Evolutionary conservation across 495 filamentous ascomycete species (phyloP).

Genomic region (Penicillium malachiteum): DNA sequence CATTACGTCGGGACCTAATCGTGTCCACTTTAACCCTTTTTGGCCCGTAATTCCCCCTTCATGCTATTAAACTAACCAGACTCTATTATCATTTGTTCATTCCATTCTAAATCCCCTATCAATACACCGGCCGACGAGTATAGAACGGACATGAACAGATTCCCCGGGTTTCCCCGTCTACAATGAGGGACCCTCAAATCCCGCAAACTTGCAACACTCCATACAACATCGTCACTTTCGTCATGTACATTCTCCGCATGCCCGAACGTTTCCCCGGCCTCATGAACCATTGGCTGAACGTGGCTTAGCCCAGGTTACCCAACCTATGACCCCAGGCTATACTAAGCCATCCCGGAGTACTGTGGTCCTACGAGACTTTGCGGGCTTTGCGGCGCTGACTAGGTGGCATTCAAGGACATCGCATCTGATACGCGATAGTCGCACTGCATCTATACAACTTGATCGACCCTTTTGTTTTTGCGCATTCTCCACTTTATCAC

Average conservation of each 20-base stretch:
- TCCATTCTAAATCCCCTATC: not conserved
- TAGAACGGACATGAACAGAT: too few relatives aligned
- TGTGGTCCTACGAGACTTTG: slow-evolving; percentile 14
- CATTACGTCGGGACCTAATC: not conserved
- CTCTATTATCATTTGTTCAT: not conserved
- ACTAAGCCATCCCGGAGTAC: slow-evolving; percentile 16
- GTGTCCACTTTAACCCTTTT: not conserved
- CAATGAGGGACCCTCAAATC: not conserved
- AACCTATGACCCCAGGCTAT: not conserved
- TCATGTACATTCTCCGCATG: too few relatives aligned
- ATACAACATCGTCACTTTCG: too few relatives aligned
- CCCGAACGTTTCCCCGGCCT: not conserved
- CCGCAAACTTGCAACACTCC: not conserved
- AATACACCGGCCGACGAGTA: too few relatives aligned
- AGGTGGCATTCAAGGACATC: slow-evolving; percentile 3
- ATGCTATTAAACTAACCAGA: too few relatives aligned
- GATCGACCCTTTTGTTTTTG: not conserved
- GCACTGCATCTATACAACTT: slow-evolving; percentile 6
- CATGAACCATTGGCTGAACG: not conserved
- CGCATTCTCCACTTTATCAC: slow-evolving; percentile 3
- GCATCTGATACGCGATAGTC: slow-evolving; percentile 18
- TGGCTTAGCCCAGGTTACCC: slow-evolving; percentile 1
- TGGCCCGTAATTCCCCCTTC: not conserved
- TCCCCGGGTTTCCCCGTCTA: too few relatives aligned
- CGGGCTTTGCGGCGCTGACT: not conserved